A percentile compares a stretch with the other conserved stretches of the same genome.
Conservation (phyloP, 2,329 filamentous ascomycete species). For the Pseudogymnoascus sp. region DNA sequence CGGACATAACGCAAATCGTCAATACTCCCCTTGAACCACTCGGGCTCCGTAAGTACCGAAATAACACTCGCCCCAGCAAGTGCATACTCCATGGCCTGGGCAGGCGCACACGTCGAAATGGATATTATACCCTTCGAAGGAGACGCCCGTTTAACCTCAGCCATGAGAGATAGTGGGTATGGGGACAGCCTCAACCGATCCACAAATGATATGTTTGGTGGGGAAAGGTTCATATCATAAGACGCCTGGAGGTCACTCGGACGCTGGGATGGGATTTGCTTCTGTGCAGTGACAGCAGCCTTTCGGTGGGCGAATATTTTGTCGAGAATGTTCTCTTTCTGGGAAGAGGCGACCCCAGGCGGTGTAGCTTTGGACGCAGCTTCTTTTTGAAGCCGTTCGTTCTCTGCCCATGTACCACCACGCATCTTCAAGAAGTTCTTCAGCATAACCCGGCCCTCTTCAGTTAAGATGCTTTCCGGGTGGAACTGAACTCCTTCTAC, state of each 20-base stretch:
- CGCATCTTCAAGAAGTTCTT: slow-evolving; percentile 85
- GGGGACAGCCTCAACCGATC: slow-evolving; percentile 73
- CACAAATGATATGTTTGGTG: slow-evolving; percentile 75
- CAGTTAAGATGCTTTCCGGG: slow-evolving; percentile 92
- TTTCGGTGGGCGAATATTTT: slow-evolving; percentile 82
- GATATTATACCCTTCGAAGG: slow-evolving; percentile 95
- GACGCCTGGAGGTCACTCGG: slow-evolving; percentile 78
- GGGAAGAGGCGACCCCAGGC: slow-evolving; percentile 32
- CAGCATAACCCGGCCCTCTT: slow-evolving; percentile 81
- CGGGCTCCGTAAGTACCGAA: slow-evolving; percentile 94
- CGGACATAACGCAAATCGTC: slow-evolving; percentile 85
- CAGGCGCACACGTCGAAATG: slow-evolving; percentile 76
- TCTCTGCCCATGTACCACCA: slow-evolving; percentile 87
- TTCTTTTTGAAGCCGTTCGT: slow-evolving; percentile 51
- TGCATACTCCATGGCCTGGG: slow-evolving; percentile 86
- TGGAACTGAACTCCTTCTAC: slow-evolving; percentile 98
- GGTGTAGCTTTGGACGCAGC: slow-evolving; percentile 27
- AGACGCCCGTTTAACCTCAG: slow-evolving; percentile 93
- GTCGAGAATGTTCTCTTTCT: slow-evolving; percentile 81
- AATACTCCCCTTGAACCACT: slow-evolving; percentile 98
- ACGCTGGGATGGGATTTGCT: slow-evolving; percentile 76
- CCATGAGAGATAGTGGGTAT: slow-evolving; percentile 88
- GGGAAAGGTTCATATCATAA: slow-evolving; percentile 77
- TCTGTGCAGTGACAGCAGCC: slow-evolving; percentile 71
- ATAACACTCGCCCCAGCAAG: slow-evolving; percentile 93